Conservation (phyloP, 768 basidiomycete species). For the Pilatotrama ljubarskyi region DNA sequence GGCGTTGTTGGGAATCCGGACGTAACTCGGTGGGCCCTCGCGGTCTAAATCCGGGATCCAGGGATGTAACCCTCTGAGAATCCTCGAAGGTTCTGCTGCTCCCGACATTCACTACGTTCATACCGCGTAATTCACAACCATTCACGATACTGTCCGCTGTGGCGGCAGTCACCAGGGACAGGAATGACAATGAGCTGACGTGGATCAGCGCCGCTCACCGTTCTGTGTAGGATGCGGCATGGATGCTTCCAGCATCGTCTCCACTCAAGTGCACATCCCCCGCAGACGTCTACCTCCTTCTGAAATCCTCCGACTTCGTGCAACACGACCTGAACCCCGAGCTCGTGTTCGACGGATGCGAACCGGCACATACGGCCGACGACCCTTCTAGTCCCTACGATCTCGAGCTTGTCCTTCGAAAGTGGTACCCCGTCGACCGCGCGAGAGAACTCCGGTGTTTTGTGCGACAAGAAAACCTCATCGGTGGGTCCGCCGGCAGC, state of each 20-base stretch:
- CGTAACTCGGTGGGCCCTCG: no score
- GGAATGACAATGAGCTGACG: background rate
- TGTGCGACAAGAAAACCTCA: constrained; percentile 64
- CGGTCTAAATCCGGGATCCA: no score
- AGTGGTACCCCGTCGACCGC: constrained; percentile 85
- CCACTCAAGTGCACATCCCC: constrained; percentile 87
- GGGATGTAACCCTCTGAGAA: no score
- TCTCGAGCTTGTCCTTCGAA: constrained; percentile 83
- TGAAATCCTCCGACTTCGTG: constrained; percentile 92
- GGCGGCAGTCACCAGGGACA: no score
- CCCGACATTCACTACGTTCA: background rate
- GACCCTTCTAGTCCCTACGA: constrained; percentile 43
- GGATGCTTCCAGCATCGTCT: constrained; percentile 82
- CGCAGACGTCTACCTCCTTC: constrained; percentile 85
- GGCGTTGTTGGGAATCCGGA: no score
- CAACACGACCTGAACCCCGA: constrained; percentile 68
- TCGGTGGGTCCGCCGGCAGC: constrained; percentile 55
- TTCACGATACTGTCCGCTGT: background rate
- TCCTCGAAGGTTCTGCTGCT: no score
- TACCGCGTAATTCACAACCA: background rate
- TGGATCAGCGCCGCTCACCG: background rate
- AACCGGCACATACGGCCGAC: constrained; percentile 4
- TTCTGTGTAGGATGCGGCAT: constrained; percentile 79
- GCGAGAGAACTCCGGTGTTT: constrained; percentile 91
- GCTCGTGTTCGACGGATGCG: constrained; percentile 69